Evolutionary conservation across 169 alveolate genomes (phyloP).

Genomic region (Neospora caninum): DNA sequence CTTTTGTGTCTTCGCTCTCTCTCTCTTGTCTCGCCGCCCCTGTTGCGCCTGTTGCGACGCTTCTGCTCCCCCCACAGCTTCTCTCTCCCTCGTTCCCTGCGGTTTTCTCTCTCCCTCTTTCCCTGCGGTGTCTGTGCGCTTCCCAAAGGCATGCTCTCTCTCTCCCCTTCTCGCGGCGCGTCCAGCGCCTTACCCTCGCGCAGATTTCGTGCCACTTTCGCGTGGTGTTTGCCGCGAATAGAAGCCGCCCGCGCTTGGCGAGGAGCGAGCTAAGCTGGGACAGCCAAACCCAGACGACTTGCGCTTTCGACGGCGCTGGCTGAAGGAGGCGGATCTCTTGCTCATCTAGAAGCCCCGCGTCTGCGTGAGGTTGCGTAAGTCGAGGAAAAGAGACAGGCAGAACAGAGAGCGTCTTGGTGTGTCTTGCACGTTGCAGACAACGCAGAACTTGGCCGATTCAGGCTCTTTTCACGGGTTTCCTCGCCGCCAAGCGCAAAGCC

Average conservation of each 20-base stretch:
- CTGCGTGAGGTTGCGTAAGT: background rate
- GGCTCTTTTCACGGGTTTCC: too few relatives aligned
- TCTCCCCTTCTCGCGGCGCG: background rate
- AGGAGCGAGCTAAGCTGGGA: slow-evolving; percentile 29
- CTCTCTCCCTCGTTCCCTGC: too few relatives aligned
- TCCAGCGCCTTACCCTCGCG: slow-evolving; percentile 35
- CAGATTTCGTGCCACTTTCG: slow-evolving; percentile 63
- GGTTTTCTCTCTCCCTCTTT: too few relatives aligned
- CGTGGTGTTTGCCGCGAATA: slow-evolving; percentile 61
- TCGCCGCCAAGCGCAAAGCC: too few relatives aligned
- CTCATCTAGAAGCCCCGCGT: slow-evolving; percentile 29
- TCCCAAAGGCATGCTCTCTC: too few relatives aligned
- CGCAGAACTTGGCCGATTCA: too few relatives aligned
- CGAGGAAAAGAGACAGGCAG: background rate
- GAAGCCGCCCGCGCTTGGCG: slow-evolving; percentile 50
- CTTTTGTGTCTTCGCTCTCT: too few relatives aligned
- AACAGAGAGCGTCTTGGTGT: background rate
- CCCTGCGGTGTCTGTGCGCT: too few relatives aligned
- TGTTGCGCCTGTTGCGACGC: too few relatives aligned
- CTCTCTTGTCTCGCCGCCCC: too few relatives aligned
- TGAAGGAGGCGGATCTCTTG: slow-evolving; percentile 39
- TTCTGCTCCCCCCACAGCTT: too few relatives aligned
- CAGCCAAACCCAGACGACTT: slow-evolving; percentile 44
- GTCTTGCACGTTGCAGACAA: too few relatives aligned
- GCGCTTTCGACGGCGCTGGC: slow-evolving; percentile 53